A percentile compares a stretch with the other conserved stretches of the same genome.
Conservation (phyloP, 1,139 yeast genomes). For the Candida sanyaensis region DNA sequence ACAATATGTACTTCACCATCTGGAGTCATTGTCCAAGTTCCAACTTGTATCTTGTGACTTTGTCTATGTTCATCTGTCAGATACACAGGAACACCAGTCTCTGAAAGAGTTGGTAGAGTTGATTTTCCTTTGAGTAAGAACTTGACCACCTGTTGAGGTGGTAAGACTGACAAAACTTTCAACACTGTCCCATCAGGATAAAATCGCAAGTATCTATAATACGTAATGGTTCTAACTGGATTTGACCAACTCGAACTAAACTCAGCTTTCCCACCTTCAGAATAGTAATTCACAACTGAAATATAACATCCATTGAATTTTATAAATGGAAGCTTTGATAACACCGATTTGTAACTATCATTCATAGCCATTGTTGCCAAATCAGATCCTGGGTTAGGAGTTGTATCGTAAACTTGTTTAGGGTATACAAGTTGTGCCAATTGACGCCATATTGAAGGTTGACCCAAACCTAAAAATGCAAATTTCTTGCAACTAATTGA, state of each 20-base stretch:
- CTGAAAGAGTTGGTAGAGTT: constrained; percentile 15
- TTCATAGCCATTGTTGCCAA: neutral
- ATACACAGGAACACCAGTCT: constrained; percentile 12
- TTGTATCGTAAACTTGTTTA: constrained; percentile 53
- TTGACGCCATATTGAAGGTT: constrained; percentile 56
- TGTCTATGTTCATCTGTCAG: constrained; percentile 22
- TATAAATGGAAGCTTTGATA: constrained; percentile 57
- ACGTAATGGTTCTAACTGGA: constrained; percentile 83
- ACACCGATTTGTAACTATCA: constrained; percentile 55
- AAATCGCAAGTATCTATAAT: constrained; percentile 82
- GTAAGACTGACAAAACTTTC: constrained; percentile 63
- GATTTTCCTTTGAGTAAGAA: constrained; percentile 39
- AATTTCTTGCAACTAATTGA: constrained; percentile 63
- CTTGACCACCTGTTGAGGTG: constrained; percentile 65
- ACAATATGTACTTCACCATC: constrained; percentile 55
- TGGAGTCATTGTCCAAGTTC: constrained; percentile 54
- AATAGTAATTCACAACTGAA: constrained; percentile 78
- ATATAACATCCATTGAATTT: constrained; percentile 85
- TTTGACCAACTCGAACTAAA: constrained; percentile 69
- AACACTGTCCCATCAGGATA: constrained; percentile 76
- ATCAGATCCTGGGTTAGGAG: constrained; percentile 12
- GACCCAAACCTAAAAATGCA: constrained; percentile 62
- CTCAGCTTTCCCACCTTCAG: constrained; percentile 74
- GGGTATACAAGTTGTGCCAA: constrained; percentile 60
- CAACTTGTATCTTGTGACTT: constrained; percentile 42